A percentile compares a stretch with the other conserved stretches of the same genome.
Conservation (phyloP, 257 asterid species). For the Parsonsia alboflavescens region DNA sequence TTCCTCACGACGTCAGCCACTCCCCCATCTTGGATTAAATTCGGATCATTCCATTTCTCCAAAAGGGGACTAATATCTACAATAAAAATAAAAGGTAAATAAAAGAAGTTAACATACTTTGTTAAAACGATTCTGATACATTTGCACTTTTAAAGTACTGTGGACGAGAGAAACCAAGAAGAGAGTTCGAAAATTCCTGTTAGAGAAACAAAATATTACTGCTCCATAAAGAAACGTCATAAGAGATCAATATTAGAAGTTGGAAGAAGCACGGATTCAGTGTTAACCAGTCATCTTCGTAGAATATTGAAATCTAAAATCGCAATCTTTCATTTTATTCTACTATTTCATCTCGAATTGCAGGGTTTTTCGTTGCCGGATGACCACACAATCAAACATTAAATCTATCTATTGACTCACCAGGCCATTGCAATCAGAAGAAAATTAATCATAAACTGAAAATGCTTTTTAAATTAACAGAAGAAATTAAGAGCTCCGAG, state of each 20-base stretch:
- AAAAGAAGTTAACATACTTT: not conserved
- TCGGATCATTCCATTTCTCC: conserved; percentile 77
- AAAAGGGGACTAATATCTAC: conserved; percentile 65
- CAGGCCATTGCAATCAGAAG: not conserved
- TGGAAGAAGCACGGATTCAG: not conserved
- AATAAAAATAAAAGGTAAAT: too few species aligned
- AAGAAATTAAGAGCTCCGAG: not conserved
- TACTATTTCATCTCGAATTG: not conserved
- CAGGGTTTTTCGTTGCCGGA: not conserved
- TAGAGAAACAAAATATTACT: not conserved
- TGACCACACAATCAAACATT: not conserved
- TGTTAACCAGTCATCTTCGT: not conserved
- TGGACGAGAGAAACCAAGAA: too few species aligned
- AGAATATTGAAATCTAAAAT: not conserved
- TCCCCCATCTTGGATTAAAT: conserved; percentile 44
- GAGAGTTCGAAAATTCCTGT: too few species aligned
- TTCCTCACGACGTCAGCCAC: conserved; percentile 64
- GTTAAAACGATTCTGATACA: not conserved
- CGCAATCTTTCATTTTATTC: not conserved
- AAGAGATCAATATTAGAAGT: too few species aligned
- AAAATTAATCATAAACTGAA: not conserved
- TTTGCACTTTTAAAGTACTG: not conserved
- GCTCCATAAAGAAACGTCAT: not conserved
- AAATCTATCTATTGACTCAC: not conserved
- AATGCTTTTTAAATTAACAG: not conserved